phyloP scores from a whole-genome alignment of 495 filamentous ascomycete genomes.

The Jackrogersella multiformis region DNA sequence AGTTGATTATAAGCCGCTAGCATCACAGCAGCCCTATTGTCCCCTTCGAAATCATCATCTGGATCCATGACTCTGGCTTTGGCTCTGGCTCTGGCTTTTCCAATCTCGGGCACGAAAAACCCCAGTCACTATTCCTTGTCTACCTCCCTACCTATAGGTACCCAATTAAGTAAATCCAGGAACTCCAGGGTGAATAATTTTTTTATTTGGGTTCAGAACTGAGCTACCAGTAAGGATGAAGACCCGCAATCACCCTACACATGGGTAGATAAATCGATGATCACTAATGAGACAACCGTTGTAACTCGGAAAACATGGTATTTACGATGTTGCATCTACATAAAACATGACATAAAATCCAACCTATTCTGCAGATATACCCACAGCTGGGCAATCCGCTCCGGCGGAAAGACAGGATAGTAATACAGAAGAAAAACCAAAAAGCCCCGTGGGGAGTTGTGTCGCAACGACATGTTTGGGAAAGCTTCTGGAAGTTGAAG shows the following conservation, averaged over 20 bases:
- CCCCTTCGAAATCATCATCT: too few relatives aligned
- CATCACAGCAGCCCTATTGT: conserved; percentile 1
- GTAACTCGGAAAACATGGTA: conserved; percentile 18
- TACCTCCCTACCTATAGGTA: background rate
- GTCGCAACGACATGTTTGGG: conserved; percentile 31
- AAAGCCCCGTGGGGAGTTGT: conserved; percentile 21
- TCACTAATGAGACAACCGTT: conserved; percentile 21
- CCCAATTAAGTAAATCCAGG: conserved; percentile 18
- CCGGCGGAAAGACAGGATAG: too few relatives aligned
- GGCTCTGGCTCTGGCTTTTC: too few relatives aligned
- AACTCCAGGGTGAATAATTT: conserved; percentile 13
- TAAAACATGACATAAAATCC: conserved; percentile 27
- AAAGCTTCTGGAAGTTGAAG: conserved; percentile 46
- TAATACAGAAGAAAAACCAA: conserved; percentile 14
- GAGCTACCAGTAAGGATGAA: conserved; percentile 9
- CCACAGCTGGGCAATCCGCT: conserved; percentile 23
- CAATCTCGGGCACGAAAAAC: conserved; percentile 1
- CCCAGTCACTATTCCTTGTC: conserved; percentile 5
- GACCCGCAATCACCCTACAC: conserved; percentile 6
- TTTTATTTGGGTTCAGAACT: conserved; percentile 4
- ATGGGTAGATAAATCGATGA: conserved; percentile 27
- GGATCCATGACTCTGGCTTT: too few relatives aligned
- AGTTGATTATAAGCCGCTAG: conserved; percentile 3
- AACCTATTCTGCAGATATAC: conserved; percentile 16
- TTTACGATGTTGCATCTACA: conserved; percentile 24